Base-by-base conservation (phyloP, 2,329 filamentous ascomycete species). In the Botryotinia narcissicola region DNA sequence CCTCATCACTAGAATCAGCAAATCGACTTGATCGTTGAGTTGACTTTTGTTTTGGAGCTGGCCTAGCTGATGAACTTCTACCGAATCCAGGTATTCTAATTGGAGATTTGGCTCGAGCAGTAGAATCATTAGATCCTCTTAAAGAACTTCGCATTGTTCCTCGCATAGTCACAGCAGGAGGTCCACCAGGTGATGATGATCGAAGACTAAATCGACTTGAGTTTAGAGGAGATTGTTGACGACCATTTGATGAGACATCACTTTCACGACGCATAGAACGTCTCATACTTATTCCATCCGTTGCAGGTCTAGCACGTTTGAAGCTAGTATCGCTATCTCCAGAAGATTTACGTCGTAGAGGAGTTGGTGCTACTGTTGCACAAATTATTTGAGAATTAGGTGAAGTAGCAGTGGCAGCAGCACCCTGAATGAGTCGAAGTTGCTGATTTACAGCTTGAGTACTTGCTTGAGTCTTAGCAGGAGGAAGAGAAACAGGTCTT, bases 321-420 rank as follows among this genome's bases (percentile, higher is more conserved):
- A 97, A 97, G 80, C 93, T 97, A 82, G 93, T 97, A 62, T 93
- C 91, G 78, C 91, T 93, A 42, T 88, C 90, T 76, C 90, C 89
- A 0, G 91, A 92, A 29, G 84, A 85, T 16, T 84, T 87, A 2
- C 90, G 87, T 73, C 84, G 83, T 14, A 89, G 81, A 8, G 79
- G 77, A 20, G 85, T 76, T 18, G 73, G 72, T 51, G 72, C 63
- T 12, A 48, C n/a, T 5, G 14, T 14, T 73, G 69, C 35, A 74
- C 71, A 32, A 71, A 66, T 54, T 61, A 72, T 70, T 70, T 74
- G 61, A 18, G 12, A 40, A 40, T 64, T 66, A 10, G 74, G 73
- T 16, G 75, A 72, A 40, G 77, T 42, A 29, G 76, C 75, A 35
- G 76, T 73, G 44, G 74, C 75, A 42, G 78, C 74, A 70, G 74